Conservation (phyloP, 306 rosid genomes). For the Casuarina equisetifolia region DNA sequence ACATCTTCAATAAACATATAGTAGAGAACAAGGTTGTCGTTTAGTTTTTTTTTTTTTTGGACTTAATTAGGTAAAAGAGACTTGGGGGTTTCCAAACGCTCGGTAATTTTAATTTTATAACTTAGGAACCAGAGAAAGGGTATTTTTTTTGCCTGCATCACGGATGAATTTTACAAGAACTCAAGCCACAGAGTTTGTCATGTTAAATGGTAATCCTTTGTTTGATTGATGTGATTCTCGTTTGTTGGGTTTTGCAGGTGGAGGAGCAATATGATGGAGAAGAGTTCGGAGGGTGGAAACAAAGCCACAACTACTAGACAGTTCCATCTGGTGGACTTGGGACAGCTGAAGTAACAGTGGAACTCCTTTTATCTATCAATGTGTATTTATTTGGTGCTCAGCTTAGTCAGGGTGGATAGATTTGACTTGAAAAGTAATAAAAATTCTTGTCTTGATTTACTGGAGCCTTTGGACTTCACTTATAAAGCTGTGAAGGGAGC, state of each 20-base stretch:
- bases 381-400: not conserved
- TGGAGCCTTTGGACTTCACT: too few species aligned
- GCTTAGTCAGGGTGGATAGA: not conserved
- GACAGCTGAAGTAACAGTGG: not conserved
- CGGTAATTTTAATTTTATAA: too few species aligned
- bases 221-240: slow-evolving; percentile 15
- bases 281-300: slow-evolving; percentile 73
- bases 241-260: slow-evolving; percentile 46
- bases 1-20: not conserved
- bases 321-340: not conserved
- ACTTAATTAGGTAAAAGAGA: too few species aligned
- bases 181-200: not conserved
- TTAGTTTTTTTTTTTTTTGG: too few species aligned
- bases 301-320: slow-evolving; percentile 33
- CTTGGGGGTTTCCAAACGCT: too few species aligned
- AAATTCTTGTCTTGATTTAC: too few species aligned
- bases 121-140: too few species aligned
- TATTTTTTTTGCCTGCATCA: too few species aligned
- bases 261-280: slow-evolving; percentile 30
- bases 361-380: not conserved
- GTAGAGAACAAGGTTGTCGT: too few species aligned
- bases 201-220: not conserved
- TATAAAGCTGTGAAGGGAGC: too few species aligned
- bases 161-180: too few species aligned
- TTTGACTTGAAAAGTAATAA: too few species aligned